A percentile compares a stretch with the other conserved stretches of the same genome.
phyloP scores from a whole-genome alignment of 257 asterid species.

The Petunia axillaris region DNA sequence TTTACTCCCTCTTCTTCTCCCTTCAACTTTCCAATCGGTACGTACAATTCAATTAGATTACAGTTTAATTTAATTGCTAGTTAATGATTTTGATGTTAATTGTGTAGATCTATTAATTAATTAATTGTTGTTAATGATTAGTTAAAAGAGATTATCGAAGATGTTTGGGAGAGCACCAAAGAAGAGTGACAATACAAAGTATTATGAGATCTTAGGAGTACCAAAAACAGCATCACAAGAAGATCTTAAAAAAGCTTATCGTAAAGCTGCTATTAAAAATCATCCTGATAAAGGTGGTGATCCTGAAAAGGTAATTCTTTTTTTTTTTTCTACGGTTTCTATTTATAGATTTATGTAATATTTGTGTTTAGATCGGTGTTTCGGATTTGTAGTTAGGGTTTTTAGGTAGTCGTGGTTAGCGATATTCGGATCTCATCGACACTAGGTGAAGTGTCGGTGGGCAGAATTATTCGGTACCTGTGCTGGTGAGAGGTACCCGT shows the following conservation, averaged over 20 bases:
- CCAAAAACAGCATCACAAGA: constrained; percentile 68
- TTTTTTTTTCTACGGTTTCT: not conserved
- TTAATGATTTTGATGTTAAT: not conserved
- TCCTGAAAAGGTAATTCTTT: constrained; percentile 65
- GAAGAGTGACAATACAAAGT: constrained; percentile 77
- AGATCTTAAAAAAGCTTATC: constrained; percentile 83
- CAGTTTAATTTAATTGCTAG: too few species aligned
- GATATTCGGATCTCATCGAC: not conserved
- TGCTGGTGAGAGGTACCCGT: too few species aligned
- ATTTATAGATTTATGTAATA: not conserved
- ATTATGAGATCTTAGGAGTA: constrained; percentile 77
- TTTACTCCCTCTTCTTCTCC: not conserved
- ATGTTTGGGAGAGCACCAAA: constrained; percentile 87
- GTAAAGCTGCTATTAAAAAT: constrained; percentile 75
- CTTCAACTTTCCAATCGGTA: not conserved
- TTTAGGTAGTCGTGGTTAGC: too few species aligned
- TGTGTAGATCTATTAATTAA: not conserved
- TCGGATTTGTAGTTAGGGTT: not conserved
- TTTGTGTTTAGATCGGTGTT: not conserved
- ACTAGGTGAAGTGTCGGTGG: not conserved
- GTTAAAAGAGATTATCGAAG: constrained; percentile 29
- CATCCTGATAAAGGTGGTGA: constrained; percentile 94
- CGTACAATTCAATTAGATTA: not conserved
- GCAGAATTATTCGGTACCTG: too few species aligned
- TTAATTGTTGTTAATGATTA: constrained; percentile 18